A percentile compares a stretch with the other conserved stretches of the same genome.
These are phyloP conservation scores for Debaryomyces hansenii DNA, from an alignment of 805 yeast species.

Conservation along the genomic window DNA sequence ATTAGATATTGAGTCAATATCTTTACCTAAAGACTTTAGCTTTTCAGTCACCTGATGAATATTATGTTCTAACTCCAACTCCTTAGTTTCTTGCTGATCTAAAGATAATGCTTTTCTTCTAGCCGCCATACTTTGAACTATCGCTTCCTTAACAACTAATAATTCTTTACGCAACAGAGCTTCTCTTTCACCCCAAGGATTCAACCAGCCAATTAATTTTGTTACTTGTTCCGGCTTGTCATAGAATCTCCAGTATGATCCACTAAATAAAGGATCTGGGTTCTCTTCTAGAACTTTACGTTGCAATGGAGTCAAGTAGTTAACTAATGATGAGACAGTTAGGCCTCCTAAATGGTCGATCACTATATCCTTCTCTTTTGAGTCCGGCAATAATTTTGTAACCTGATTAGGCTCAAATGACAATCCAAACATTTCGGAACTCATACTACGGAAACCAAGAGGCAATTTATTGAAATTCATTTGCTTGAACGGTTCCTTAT, in stretches of 20 bases:
- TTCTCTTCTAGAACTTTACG: constrained; percentile 69
- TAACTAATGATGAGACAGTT: constrained; percentile 2
- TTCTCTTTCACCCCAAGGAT: constrained; percentile 76
- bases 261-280: constrained; percentile 52
- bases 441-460: constrained; percentile 5
- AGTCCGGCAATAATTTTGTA: constrained; percentile 2
- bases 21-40: constrained; percentile 12
- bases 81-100: constrained; percentile 40
- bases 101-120: constrained; percentile 55
- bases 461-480: constrained; percentile 27
- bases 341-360: constrained; percentile 21
- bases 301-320: constrained; percentile 38
- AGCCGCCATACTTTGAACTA: constrained; percentile 55
- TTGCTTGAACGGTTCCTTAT: constrained; percentile 10
- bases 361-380: constrained; percentile 2
- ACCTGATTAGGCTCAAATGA: constrained; percentile 23
- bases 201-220: constrained; percentile 61
- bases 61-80: constrained; percentile 38
- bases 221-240: constrained; percentile 63
- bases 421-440: constrained; percentile 19
- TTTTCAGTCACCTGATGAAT: constrained; percentile 33
- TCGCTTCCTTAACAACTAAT: constrained; percentile 48
- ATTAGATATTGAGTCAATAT: neutral
- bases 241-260: constrained; percentile 67
- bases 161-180: constrained; percentile 64